Evolutionary conservation across 257 asterid genomes (phyloP).

Genomic region (Ligustrum vulgare): DNA sequence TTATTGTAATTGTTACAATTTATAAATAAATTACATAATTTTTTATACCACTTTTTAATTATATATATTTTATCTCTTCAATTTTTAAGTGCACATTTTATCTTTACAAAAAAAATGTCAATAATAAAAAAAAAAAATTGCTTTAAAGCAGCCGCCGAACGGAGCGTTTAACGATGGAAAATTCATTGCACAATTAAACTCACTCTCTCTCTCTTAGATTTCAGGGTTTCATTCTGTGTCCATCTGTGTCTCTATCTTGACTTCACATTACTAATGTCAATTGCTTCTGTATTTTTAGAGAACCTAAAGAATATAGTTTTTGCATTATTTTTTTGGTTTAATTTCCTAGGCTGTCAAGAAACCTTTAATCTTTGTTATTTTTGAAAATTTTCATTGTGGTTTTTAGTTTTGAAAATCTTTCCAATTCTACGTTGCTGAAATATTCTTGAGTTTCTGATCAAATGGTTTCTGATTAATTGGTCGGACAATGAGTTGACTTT

Average conservation of each 20-base stretch:
- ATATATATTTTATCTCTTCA: too few species aligned
- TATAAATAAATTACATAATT: too few species aligned
- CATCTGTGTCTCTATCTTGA: neutral
- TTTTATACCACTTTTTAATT: too few species aligned
- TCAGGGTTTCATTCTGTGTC: neutral
- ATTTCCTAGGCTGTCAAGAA: neutral
- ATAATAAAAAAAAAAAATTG: too few species aligned
- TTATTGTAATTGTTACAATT: too few species aligned
- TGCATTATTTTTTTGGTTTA: neutral
- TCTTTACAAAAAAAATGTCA: too few species aligned
- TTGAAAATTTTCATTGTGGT: neutral
- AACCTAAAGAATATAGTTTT: neutral
- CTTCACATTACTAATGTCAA: neutral
- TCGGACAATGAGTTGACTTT: constrained; percentile 42
- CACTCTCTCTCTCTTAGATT: constrained; percentile 8
- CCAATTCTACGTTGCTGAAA: neutral
- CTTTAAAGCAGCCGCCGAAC: too few species aligned
- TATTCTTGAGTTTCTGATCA: constrained; percentile 16
- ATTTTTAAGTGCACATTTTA: too few species aligned
- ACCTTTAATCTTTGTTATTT: neutral
- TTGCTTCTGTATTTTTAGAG: neutral
- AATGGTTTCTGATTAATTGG: constrained; percentile 23
- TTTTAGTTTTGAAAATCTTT: neutral
- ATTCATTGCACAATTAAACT: too few species aligned
- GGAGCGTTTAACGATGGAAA: too few species aligned